Evolutionary conservation across 495 filamentous ascomycete genomes (phyloP).

Genomic region (Hypoxylon fragiforme): DNA sequence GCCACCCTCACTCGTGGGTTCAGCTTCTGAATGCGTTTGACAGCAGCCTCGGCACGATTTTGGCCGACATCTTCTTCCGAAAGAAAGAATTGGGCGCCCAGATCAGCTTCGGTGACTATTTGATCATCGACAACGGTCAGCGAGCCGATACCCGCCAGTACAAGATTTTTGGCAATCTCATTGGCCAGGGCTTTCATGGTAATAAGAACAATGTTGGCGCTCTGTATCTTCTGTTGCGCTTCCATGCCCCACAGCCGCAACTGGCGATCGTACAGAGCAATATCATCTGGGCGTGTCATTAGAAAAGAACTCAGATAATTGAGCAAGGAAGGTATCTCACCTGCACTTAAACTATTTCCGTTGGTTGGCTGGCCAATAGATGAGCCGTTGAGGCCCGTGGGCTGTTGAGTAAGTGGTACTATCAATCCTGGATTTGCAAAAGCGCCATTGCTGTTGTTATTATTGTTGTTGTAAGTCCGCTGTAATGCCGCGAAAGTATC

Average conservation of each 20-base stretch:
- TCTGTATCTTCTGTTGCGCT: constrained; percentile 87
- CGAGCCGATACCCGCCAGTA: constrained; percentile 89
- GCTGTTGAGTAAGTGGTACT: constrained; percentile 21
- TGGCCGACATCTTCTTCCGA: constrained; percentile 69
- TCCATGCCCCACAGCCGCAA: constrained; percentile 98
- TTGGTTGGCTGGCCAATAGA: constrained; percentile 11
- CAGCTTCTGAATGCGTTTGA: constrained; percentile 74
- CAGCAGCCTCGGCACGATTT: constrained; percentile 84
- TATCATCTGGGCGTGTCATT: constrained; percentile 70
- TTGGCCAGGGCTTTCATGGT: constrained; percentile 87
- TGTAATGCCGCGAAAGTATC: constrained; percentile 15
- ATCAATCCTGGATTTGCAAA: constrained; percentile 19
- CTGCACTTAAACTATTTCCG: constrained; percentile 24
- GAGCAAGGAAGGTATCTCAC: constrained; percentile 4
- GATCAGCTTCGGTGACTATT: constrained; percentile 74
- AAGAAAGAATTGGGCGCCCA: constrained; percentile 89
- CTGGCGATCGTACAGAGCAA: constrained; percentile 96
- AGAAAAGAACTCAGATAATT: not conserved
- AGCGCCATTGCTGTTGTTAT: constrained; percentile 14
- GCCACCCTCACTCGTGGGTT: constrained; percentile 86
- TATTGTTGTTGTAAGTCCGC: constrained; percentile 18
- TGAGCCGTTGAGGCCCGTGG: constrained; percentile 5
- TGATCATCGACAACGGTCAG: constrained; percentile 87
- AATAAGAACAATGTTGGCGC: constrained; percentile 87
- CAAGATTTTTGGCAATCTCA: constrained; percentile 97